These are phyloP conservation scores for Sparassis latifolia DNA, from an alignment of 1,284 basidiomycete species.

Conservation along the genomic window DNA sequence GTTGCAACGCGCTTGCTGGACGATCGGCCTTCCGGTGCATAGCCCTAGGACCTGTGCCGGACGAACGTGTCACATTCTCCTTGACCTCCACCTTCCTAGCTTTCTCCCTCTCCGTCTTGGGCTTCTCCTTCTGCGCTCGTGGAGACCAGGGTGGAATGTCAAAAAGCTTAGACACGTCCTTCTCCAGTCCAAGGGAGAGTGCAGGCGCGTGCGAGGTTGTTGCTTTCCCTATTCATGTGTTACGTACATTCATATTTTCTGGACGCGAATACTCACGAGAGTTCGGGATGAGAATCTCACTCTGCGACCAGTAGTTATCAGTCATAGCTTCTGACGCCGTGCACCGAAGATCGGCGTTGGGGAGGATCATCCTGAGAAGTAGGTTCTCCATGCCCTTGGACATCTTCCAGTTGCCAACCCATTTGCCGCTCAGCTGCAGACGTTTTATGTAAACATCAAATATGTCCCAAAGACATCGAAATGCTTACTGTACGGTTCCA, in stretches of 20 bases:
- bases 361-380: slow-evolving; percentile 68
- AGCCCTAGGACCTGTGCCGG: slow-evolving; percentile 1
- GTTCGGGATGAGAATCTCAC: slow-evolving; percentile 7
- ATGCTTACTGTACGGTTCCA: slow-evolving; percentile 67
- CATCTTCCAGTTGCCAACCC: slow-evolving; percentile 79
- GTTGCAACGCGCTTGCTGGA: not conserved
- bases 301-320: slow-evolving; percentile 59
- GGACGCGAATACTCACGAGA: slow-evolving; percentile 3
- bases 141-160: slow-evolving; percentile 30
- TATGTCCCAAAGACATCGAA: not conserved
- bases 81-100: slow-evolving; percentile 9
- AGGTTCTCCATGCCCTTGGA: slow-evolving; percentile 59
- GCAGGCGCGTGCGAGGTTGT: slow-evolving; percentile 35
- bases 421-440: slow-evolving; percentile 58
- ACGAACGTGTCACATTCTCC: slow-evolving; percentile 8
- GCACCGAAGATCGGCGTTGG: slow-evolving; percentile 67
- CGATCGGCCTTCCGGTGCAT: slow-evolving; percentile 10
- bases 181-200: slow-evolving; percentile 41
- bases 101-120: slow-evolving; percentile 4
- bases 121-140: slow-evolving; percentile 16
- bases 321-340: slow-evolving; percentile 57
- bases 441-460: not conserved
- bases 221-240: slow-evolving; percentile 36
- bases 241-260: not conserved
- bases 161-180: slow-evolving; percentile 39